Conservation (phyloP, 352 stramenopile genomes). For the Pythium dissimile region DNA sequence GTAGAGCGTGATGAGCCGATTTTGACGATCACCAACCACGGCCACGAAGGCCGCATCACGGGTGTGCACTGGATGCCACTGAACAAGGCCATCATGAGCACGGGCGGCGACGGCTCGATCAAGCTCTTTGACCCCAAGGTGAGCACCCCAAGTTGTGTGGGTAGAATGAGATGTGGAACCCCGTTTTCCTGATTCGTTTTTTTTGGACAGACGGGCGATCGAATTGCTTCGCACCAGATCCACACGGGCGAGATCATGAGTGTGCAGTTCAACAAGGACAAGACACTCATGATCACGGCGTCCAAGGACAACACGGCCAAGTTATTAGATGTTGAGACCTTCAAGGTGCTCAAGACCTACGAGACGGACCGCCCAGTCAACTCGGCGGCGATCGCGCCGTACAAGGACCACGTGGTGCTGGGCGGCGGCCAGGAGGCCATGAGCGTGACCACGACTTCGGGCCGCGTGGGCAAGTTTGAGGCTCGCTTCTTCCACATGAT, state of each 20-base stretch:
- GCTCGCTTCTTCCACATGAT: conserved; percentile 99
- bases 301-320: conserved; percentile 98
- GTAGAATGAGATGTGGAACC: background rate
- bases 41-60: conserved; percentile 77
- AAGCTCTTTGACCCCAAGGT: conserved; percentile 73
- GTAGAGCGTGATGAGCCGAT: conserved; percentile 55
- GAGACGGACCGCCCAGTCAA: conserved; percentile 98
- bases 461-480: conserved; percentile 93
- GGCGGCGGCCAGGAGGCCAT: conserved; percentile 98
- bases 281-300: conserved; percentile 96
- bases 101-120: conserved; percentile 71
- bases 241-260: conserved; percentile 97
- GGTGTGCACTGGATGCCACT: conserved; percentile 84
- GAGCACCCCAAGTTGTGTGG: too few species aligned
- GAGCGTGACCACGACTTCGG: conserved; percentile 95
- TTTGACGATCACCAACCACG: conserved; percentile 75
- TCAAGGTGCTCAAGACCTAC: conserved; percentile 98
- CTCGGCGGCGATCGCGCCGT: conserved; percentile 96
- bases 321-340: conserved; percentile 93
- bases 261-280: conserved; percentile 94
- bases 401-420: conserved; percentile 95
- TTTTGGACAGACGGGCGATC: conserved; percentile 40
- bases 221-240: conserved; percentile 79
- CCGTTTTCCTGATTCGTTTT: background rate
- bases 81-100: conserved; percentile 87